Base-by-base conservation (phyloP, 352 stramenopile genomes). In the Globisporangium heterothallicum region DNA sequence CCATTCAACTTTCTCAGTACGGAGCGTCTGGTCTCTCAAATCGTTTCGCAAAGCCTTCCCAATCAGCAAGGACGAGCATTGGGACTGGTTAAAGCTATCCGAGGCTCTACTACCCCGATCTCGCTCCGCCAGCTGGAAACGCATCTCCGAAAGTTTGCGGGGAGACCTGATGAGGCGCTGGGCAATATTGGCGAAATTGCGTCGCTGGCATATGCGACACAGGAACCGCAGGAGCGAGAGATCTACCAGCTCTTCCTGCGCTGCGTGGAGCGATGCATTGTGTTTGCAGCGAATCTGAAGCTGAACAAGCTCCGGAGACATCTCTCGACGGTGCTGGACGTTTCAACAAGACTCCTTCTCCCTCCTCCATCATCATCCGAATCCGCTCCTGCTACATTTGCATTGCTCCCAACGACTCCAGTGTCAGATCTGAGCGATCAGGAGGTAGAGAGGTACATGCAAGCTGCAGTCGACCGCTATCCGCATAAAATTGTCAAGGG, bases 71-170 rank as follows among this genome's bases (percentile, higher is more conserved):
- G 79, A 2, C 68, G 78, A 9, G 70, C 84, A 12, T 52, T 69
- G 18, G 69, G 64, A 1, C 59, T 93, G 32, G 65, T 87, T 6
- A 62, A 66, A 16, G 78, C 72, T 1, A 53, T 91, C 14, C 49
- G 49, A 19, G 52, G 56, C n/a, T 86, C 80, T 18, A 64, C 50
- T 2, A 86, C 78, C 12, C 74, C 76, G 1, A 74, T 93, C 26
- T 80, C 82, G 35, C 86, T 77, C 55, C 75, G 78, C 2, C 78
- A 90, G 51, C 54, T 93, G 26, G 75, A 93, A 27, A 79, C 80
- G 74, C 76, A 91, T 44, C 51, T 91, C 44, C 79, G 78, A 16
- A 59, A 70, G 21, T 91, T 84, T 55, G 78, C 68, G 1, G 82
- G 78, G 1, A 74, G 82, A 0, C 82, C 82, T 0, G 77, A 90